A percentile compares a stretch with the other conserved stretches of the same genome.
phyloP scores from a whole-genome alignment of 164 flowering plant species.

The Annona squamosa region DNA sequence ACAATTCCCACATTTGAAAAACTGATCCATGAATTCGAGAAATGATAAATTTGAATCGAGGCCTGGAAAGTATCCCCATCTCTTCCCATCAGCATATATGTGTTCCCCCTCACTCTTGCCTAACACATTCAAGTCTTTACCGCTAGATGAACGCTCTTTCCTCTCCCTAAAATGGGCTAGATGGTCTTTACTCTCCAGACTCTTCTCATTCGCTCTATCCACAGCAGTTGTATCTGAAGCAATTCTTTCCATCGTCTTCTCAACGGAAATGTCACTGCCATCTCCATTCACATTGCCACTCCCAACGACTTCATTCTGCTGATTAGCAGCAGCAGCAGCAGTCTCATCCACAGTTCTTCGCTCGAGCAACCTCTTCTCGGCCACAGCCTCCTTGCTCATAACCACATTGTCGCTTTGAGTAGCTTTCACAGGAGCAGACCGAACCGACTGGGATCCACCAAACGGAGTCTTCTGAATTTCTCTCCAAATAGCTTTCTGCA shows the following conservation, averaged over 20 bases:
- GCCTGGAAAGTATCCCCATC: conserved; percentile 93
- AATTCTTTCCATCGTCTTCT: not conserved
- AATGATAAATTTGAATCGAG: conserved; percentile 53
- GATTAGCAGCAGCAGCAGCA: conserved; percentile 3
- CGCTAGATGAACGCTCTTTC: not conserved
- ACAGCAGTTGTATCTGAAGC: not conserved
- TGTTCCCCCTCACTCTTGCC: conserved; percentile 22
- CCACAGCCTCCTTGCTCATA: not conserved
- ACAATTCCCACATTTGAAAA: conserved; percentile 63
- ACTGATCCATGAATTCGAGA: conserved; percentile 64
- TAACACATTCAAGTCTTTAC: conserved; percentile 12
- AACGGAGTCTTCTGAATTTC: conserved; percentile 50
- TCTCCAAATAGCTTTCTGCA: conserved; percentile 45
- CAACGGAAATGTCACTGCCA: not conserved
- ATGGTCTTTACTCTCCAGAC: not conserved
- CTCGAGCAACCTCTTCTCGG: conserved; percentile 29
- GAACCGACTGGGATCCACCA: conserved; percentile 2
- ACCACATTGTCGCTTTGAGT: not conserved
- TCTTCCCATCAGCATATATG: conserved; percentile 65
- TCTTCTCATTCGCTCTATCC: not conserved
- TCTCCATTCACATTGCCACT: not conserved
- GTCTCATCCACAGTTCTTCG: conserved; percentile 35
- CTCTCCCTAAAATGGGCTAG: not conserved
- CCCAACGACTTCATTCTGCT: not conserved
- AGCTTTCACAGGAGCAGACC: not conserved